phyloP scores from a whole-genome alignment of 176 grass and related monocot species.

The Carex littledalei region DNA sequence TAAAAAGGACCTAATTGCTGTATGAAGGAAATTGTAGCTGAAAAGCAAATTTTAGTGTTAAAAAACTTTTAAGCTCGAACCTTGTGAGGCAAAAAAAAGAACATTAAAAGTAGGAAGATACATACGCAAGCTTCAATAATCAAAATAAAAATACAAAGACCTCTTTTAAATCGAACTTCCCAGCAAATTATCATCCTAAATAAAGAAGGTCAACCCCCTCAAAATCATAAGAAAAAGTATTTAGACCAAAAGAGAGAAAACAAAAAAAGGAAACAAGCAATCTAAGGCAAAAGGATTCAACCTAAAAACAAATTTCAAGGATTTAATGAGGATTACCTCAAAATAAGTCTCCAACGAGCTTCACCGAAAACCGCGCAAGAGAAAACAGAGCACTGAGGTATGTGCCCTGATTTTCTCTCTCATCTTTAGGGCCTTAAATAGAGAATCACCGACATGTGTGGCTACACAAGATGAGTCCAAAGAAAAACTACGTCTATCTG shows the following conservation, averaged over 20 bases:
- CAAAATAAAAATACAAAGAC: neutral
- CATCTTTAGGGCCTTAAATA: slow-evolving; percentile 17
- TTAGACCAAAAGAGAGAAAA: neutral
- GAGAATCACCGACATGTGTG: slow-evolving; percentile 26
- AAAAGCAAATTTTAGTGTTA: neutral
- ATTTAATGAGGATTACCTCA: neutral
- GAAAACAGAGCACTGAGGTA: slow-evolving; percentile 18
- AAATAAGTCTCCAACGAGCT: neutral
- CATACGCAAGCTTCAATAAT: neutral
- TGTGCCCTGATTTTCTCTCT: slow-evolving; percentile 19
- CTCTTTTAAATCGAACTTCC: neutral
- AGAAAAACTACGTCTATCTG: neutral
- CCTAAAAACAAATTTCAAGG: neutral
- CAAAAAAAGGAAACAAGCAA: neutral
- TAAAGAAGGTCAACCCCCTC: neutral
- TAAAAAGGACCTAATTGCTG: neutral
- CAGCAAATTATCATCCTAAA: neutral
- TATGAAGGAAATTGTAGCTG: neutral
- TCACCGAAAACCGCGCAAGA: neutral
- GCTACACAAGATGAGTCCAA: neutral
- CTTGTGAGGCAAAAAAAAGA: neutral
- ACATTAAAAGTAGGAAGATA: neutral
- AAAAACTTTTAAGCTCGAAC: neutral
- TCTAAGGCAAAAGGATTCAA: neutral
- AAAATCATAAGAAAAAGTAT: neutral